Base-by-base conservation (phyloP, 2,329 filamentous ascomycete species). In the Harringtonia aguacate region DNA sequence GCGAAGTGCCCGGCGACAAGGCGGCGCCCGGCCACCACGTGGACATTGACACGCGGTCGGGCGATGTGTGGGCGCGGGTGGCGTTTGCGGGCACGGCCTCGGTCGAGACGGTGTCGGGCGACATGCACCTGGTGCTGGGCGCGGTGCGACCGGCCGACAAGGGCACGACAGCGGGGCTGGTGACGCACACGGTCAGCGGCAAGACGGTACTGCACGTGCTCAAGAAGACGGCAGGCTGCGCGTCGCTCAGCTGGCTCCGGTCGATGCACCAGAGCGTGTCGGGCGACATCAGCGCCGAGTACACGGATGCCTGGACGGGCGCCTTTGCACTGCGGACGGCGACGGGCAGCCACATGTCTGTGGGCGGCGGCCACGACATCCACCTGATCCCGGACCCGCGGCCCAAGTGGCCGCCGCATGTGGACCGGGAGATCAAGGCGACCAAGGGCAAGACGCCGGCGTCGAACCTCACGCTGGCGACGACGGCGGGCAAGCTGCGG, bases 11-110 rank as follows among this genome's bases (percentile, higher is more conserved):
- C 4, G 31, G 36, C 4, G 12, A 22, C 13, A 45, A 41, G 3
- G 38, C 49, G 13, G 52, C 74, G 8, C 70, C 71, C 3, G 55
- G 72, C 8, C 66, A 75, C 48, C 75, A 73, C 52, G 52, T 72
- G 15, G 57, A 64, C 27, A 47, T 73, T 12, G 51, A 58, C n/a
- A 67, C 68, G 4, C 61, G 58, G 0, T 71, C 70, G 0, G 72
- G 73, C 8, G 48, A 52, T 4, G 58, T 76, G n/a, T 49, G 49
- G 4, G 67, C 61, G 10, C 51, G 59, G 1, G 47, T 70, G 8
- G 66, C 67, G 4, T 65, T 69, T 41, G 61, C 62, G 17, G 58
- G 61, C 1, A 46, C 47, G 1, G 61, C 61, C 3, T 52, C 51
- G 8, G 52, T 72, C 30, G 51, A 54, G 29, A 65, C 65, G 3